Percentiles rank a stretch among this genome's conserved stretches.
Conservation (phyloP, 768 basidiomycete genomes). For the Podaxis carcinomalis region DNA sequence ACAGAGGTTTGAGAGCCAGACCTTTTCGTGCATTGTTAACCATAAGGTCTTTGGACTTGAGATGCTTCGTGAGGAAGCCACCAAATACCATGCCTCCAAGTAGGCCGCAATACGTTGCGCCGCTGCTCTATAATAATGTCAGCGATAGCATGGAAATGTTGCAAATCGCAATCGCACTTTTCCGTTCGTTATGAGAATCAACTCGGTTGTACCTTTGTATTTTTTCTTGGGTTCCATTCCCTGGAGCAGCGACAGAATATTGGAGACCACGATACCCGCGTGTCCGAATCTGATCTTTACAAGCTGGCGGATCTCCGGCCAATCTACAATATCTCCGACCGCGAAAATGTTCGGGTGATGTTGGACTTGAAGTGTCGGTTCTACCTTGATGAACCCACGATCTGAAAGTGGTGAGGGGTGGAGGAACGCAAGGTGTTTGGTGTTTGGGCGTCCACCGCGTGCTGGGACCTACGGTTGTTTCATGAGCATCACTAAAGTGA, state of each 20-base stretch:
- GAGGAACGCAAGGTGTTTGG: slow-evolving; percentile 35
- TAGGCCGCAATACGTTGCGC: slow-evolving; percentile 24
- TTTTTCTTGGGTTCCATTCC: slow-evolving; percentile 24
- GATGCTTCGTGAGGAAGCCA: slow-evolving; percentile 31
- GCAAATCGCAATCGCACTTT: slow-evolving; percentile 11
- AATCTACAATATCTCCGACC: slow-evolving; percentile 52
- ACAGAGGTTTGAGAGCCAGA: slow-evolving; percentile 14
- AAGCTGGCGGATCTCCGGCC: slow-evolving; percentile 50
- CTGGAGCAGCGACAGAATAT: slow-evolving; percentile 34
- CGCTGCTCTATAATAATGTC: slow-evolving; percentile 14
- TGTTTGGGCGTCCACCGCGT: slow-evolving; percentile 39
- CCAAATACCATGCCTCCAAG: slow-evolving; percentile 47
- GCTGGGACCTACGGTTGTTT: slow-evolving; percentile 22
- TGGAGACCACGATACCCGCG: slow-evolving; percentile 36
- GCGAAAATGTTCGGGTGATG: slow-evolving; percentile 50
- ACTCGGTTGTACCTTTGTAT: slow-evolving; percentile 20
- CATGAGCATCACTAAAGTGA: neutral
- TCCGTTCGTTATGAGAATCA: slow-evolving; percentile 22
- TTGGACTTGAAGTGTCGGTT: slow-evolving; percentile 45
- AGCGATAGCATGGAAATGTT: neutral
- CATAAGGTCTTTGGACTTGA: slow-evolving; percentile 37
- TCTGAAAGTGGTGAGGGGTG: slow-evolving; percentile 25
- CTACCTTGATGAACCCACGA: slow-evolving; percentile 40
- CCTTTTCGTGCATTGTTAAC: slow-evolving; percentile 18
- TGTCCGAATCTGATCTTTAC: slow-evolving; percentile 40